A percentile compares a stretch with the other conserved stretches of the same genome.
phyloP scores from a whole-genome alignment of 2,329 filamentous ascomycete genomes.

The Aspergillus glaucus region DNA sequence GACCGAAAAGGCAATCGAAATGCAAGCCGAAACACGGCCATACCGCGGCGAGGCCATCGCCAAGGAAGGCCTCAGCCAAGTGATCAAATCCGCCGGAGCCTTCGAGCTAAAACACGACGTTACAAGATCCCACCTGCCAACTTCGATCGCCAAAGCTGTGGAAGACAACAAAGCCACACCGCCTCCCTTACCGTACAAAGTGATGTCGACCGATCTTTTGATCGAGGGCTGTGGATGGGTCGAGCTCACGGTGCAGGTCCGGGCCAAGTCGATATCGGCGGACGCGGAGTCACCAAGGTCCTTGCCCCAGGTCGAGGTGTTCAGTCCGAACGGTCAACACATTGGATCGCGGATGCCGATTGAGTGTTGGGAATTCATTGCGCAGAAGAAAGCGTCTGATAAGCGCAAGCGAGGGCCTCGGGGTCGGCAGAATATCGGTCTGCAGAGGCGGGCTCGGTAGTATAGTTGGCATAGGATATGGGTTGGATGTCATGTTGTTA shows the following conservation, averaged over 20 bases:
- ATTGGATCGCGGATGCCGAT: conserved; percentile 46
- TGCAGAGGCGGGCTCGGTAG: conserved; percentile 15
- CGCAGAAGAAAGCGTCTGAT: conserved; percentile 25
- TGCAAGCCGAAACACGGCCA: conserved; percentile 60
- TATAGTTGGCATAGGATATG: not conserved
- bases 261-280: conserved; percentile 43
- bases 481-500: too few species aligned
- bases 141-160: conserved; percentile 61
- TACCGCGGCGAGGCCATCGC: conserved; percentile 60
- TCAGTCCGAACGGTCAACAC: conserved; percentile 75
- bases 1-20: conserved; percentile 70
- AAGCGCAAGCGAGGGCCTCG: conserved; percentile 20
- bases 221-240: conserved; percentile 93
- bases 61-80: conserved; percentile 50
- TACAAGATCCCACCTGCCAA: conserved; percentile 70
- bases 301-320: conserved; percentile 69
- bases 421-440: conserved; percentile 19
- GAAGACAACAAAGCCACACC: conserved; percentile 53
- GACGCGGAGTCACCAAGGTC: conserved; percentile 24
- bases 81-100: conserved; percentile 63
- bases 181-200: conserved; percentile 62
- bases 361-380: conserved; percentile 29
- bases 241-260: conserved; percentile 76
- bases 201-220: conserved; percentile 75
- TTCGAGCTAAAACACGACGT: conserved; percentile 76